A percentile compares a stretch with the other conserved stretches of the same genome.
phyloP scores from a whole-genome alignment of 306 rosid genomes.

The Ochetophila trinervis region DNA sequence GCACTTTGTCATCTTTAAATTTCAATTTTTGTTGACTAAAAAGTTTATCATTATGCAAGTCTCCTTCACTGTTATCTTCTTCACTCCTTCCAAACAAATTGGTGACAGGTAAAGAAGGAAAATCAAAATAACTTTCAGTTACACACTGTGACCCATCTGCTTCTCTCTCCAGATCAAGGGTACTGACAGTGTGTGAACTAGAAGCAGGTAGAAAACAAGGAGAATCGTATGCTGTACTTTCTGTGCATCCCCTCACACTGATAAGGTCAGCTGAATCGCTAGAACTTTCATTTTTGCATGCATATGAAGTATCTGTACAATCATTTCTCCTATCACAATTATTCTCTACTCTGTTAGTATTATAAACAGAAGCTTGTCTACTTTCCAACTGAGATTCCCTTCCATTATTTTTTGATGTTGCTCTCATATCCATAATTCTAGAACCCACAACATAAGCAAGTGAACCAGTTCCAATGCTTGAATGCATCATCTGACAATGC shows the following conservation, averaged over 20 bases:
- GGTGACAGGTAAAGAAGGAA: slow-evolving; percentile 62
- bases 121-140: slow-evolving; percentile 51
- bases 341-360: slow-evolving; percentile 41
- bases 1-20: slow-evolving; percentile 61
- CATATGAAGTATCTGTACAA: slow-evolving; percentile 45
- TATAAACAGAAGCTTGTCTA: slow-evolving; percentile 43
- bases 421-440: slow-evolving; percentile 91
- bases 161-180: slow-evolving; percentile 46
- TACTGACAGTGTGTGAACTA: slow-evolving; percentile 42
- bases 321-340: slow-evolving; percentile 38
- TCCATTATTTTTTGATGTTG: slow-evolving; percentile 53
- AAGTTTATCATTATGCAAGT: slow-evolving; percentile 32
- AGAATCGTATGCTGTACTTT: slow-evolving; percentile 43
- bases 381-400: slow-evolving; percentile 44
- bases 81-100: slow-evolving; percentile 57
- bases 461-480: slow-evolving; percentile 93
- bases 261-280: slow-evolving; percentile 49
- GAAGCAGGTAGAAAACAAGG: slow-evolving; percentile 30
- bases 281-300: slow-evolving; percentile 47
- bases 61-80: slow-evolving; percentile 36
- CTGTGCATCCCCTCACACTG: slow-evolving; percentile 56
- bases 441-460: slow-evolving; percentile 91
- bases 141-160: slow-evolving; percentile 44
- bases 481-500: slow-evolving; percentile 85
- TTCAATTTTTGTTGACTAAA: slow-evolving; percentile 34